Percentiles rank a stretch among this genome's conserved stretches.
Conservation (phyloP, 2,329 filamentous ascomycete genomes). For the Periconia sp. region DNA sequence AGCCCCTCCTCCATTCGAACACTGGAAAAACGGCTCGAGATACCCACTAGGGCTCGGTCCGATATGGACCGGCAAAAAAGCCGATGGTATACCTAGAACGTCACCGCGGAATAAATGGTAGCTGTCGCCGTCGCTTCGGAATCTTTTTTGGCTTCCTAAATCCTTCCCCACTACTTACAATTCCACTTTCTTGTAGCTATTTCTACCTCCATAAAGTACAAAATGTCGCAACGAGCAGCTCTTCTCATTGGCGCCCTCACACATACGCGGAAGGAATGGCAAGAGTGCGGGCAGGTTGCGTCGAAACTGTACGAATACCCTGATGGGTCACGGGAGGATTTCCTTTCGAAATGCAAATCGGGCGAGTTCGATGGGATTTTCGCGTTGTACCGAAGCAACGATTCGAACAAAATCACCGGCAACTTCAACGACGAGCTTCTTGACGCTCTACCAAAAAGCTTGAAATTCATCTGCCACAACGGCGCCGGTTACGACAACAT, state of each 20-base stretch:
- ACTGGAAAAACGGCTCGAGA: too few species aligned
- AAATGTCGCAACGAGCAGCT: constrained; percentile 45
- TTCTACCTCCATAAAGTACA: neutral
- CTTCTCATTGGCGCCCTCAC: constrained; percentile 54
- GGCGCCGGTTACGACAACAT: constrained; percentile 68
- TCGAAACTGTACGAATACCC: constrained; percentile 58
- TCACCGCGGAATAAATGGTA: constrained; percentile 21
- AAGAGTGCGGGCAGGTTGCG: constrained; percentile 41
- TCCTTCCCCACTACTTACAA: constrained; percentile 4
- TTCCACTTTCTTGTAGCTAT: constrained; percentile 1
- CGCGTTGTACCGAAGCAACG: constrained; percentile 65
- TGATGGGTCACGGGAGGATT: constrained; percentile 56
- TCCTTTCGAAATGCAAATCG: constrained; percentile 60
- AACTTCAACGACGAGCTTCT: constrained; percentile 55
- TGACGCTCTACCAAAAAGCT: constrained; percentile 46
- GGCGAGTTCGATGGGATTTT: constrained; percentile 62
- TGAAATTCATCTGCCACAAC: constrained; percentile 55
- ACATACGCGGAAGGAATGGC: constrained; percentile 56
- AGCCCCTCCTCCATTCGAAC: too few species aligned
- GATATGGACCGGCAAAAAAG: constrained; percentile 25
- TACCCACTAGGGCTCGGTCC: too few species aligned
- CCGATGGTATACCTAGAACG: constrained; percentile 17
- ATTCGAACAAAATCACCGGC: constrained; percentile 58
- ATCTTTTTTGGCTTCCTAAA: constrained; percentile 2
- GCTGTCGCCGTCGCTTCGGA: constrained; percentile 21